Percentiles rank a stretch among this genome's conserved stretches.
phyloP scores from a whole-genome alignment of 169 alveolate genomes.

The Toxoplasma gondii region DNA sequence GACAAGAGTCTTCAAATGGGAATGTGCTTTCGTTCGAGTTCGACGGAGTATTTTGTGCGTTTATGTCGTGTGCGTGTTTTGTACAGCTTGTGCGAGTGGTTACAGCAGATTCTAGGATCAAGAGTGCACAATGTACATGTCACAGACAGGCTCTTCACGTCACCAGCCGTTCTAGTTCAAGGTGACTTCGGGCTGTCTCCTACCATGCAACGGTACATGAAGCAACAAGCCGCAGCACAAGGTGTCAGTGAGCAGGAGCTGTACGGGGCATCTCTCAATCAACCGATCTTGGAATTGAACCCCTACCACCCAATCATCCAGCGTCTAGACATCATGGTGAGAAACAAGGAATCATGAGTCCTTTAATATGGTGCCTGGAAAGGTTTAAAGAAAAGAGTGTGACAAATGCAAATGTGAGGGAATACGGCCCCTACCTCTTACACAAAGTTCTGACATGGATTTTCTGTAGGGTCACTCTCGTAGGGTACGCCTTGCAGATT shows the following conservation, averaged over 20 bases:
- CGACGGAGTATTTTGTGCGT: too few relatives aligned
- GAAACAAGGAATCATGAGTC: slow-evolving; percentile 67
- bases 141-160: slow-evolving; percentile 90
- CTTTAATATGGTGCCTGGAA: neutral
- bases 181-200: slow-evolving; percentile 96
- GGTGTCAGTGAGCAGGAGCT: slow-evolving; percentile 91
- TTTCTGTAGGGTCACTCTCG: neutral
- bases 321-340: slow-evolving; percentile 84
- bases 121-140: slow-evolving; percentile 79
- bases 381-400: too few relatives aligned
- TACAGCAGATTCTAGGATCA: slow-evolving; percentile 59
- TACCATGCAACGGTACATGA: slow-evolving; percentile 95
- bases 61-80: neutral
- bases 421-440: neutral
- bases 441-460: neutral
- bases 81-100: slow-evolving; percentile 65
- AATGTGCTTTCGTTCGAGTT: too few relatives aligned
- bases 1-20: too few relatives aligned
- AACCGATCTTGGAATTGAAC: slow-evolving; percentile 93
- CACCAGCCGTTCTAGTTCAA: slow-evolving; percentile 92
- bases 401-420: too few relatives aligned
- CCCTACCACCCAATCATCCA: slow-evolving; percentile 94
- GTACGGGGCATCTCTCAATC: slow-evolving; percentile 86
- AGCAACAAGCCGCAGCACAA: slow-evolving; percentile 95
- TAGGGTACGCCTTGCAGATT: neutral